These are phyloP conservation scores for Paraconiothyrium sp. DNA, from an alignment of 2,329 filamentous ascomycete genomes.

Conservation along the genomic window DNA sequence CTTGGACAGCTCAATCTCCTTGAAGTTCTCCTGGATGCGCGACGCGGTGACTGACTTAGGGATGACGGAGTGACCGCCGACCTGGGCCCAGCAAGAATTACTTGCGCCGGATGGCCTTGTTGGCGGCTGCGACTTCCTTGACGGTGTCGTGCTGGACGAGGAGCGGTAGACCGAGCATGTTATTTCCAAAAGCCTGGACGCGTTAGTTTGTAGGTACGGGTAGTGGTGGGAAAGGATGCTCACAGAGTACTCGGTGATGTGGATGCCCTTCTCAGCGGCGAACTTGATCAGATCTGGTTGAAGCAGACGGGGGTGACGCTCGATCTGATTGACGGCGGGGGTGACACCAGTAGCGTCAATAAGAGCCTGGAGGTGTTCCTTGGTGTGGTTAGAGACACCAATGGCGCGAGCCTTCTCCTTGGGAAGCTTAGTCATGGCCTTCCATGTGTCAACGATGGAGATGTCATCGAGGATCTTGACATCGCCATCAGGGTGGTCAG, in stretches of 20 bases:
- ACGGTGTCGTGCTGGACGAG: constrained; percentile 64
- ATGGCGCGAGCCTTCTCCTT: constrained; percentile 46
- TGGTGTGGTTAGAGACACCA: constrained; percentile 43
- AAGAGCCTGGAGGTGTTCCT: constrained; percentile 60
- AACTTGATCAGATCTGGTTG: constrained; percentile 41
- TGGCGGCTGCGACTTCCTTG: constrained; percentile 71
- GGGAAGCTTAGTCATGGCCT: constrained; percentile 51
- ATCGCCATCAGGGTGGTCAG: constrained; percentile 21
- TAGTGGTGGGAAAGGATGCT: constrained; percentile 50
- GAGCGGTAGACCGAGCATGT: constrained; percentile 62
- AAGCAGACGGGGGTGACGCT: constrained; percentile 41
- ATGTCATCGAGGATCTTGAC: constrained; percentile 63
- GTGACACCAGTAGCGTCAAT: constrained; percentile 55
- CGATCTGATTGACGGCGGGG: constrained; percentile 43
- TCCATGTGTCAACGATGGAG: constrained; percentile 54
- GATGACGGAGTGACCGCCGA: constrained; percentile 56
- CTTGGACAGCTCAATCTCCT: constrained; percentile 41
- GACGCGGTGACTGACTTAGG: constrained; percentile 44
- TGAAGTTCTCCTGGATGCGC: constrained; percentile 44
- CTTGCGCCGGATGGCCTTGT: constrained; percentile 75
- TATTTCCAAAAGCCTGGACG: constrained; percentile 65
- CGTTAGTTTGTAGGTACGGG: constrained; percentile 68
- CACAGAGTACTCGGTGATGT: constrained; percentile 43
- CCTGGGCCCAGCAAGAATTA: constrained; percentile 89
- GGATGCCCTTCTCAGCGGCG: constrained; percentile 43